Evolutionary conservation across 75 land plant species (phyloP).

Genomic region (Cunninghamia lanceolata): DNA sequence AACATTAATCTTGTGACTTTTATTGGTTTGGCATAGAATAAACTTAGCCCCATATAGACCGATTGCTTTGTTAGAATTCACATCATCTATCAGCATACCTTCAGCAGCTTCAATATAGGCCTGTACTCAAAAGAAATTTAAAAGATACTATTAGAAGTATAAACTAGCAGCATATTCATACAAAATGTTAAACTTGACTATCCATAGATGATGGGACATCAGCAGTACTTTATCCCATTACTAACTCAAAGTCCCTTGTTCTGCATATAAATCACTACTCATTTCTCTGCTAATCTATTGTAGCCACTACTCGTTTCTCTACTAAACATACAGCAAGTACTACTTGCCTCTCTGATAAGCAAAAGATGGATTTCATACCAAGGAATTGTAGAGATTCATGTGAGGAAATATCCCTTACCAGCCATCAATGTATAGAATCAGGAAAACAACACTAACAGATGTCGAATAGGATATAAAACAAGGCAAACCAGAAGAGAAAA

Average conservation of each 20-base stretch:
- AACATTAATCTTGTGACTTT: slow-evolving; percentile 44
- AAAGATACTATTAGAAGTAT: neutral
- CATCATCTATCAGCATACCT: slow-evolving; percentile 77
- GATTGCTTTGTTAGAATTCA: slow-evolving; percentile 81
- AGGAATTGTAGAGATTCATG: neutral
- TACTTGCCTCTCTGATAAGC: neutral
- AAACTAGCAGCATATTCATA: slow-evolving; percentile 1
- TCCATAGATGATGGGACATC: neutral
- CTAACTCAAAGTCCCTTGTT: neutral
- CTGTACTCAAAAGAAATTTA: slow-evolving; percentile 29
- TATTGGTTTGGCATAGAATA: slow-evolving; percentile 32
- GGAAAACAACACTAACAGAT: neutral
- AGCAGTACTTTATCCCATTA: neutral
- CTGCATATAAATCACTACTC: neutral
- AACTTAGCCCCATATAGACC: slow-evolving; percentile 75
- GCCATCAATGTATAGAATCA: neutral
- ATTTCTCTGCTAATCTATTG: neutral
- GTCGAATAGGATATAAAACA: neutral
- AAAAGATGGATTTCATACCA: neutral
- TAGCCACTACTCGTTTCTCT: neutral
- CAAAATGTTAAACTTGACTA: neutral
- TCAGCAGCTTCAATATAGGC: slow-evolving; percentile 88
- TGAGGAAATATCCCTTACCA: neutral
- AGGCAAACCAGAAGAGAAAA: neutral
- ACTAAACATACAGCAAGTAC: neutral